A percentile compares a stretch with the other conserved stretches of the same genome.
phyloP scores from a whole-genome alignment of 73 alveolate genomes.

The Blepharisma japonicum region DNA sequence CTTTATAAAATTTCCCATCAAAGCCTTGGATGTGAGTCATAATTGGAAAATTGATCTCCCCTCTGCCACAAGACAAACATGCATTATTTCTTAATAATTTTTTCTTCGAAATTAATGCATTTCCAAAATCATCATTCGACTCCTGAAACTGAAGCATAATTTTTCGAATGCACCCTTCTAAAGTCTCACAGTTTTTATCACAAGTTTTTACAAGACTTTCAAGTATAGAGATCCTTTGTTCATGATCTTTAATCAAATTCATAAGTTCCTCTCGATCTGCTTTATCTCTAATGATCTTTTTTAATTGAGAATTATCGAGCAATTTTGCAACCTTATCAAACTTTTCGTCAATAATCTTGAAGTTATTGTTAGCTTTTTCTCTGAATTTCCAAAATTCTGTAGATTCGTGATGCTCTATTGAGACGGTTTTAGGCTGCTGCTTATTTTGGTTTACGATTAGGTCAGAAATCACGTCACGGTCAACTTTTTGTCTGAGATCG shows the following conservation, averaged over 20 bases:
- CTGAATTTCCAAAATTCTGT: slow-evolving; percentile 20
- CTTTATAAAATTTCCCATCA: slow-evolving; percentile 20
- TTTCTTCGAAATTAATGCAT: too few species aligned
- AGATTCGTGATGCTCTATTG: not conserved
- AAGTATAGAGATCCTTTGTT: slow-evolving; percentile 2
- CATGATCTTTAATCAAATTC: not conserved
- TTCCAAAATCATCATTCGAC: too few species aligned
- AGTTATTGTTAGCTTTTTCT: slow-evolving; percentile 3
- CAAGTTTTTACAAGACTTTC: not conserved
- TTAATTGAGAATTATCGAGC: not conserved
- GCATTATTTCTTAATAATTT: too few species aligned
- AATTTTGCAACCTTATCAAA: slow-evolving; percentile 15
- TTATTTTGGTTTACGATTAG: not conserved
- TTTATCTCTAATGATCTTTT: not conserved
- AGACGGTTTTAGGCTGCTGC: not conserved
- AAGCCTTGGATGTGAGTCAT: slow-evolving; percentile 22
- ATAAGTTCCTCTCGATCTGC: not conserved
- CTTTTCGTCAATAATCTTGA: slow-evolving; percentile 12
- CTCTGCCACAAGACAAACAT: slow-evolving; percentile 22
- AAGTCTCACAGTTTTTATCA: too few species aligned
- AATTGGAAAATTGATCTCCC: slow-evolving; percentile 16
- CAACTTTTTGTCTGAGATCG: not conserved
- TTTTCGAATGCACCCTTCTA: too few species aligned
- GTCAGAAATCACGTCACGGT: not conserved
- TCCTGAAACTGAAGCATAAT: too few species aligned